Base-by-base conservation (phyloP, 148 eudicot species). In the Cornus suecica region DNA sequence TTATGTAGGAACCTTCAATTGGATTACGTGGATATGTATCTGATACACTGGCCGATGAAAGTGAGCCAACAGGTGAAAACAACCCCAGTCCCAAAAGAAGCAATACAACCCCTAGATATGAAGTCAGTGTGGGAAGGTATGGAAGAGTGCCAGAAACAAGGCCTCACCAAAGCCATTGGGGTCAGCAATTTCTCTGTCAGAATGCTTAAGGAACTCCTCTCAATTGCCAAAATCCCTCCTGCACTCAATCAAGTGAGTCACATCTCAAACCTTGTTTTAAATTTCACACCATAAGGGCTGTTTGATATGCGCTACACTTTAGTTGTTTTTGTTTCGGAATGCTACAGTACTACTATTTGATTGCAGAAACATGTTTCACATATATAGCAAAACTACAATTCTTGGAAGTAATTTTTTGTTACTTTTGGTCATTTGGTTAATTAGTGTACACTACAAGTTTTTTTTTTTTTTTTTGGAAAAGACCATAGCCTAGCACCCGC, bases 161-260 rank as follows among this genome's bases (percentile, higher is more conserved):
- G 96, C 24, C 84, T 93, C 31, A 85, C 93, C 25, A 93, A 84
- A 73, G 83, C 79, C 70, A 89, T 93, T 74, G 98, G 98, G 52
- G 96, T 93, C 54, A 91, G 98, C 72, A 93, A 93, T 64, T 93
- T 89, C 82, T 79, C 86, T 41, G 72, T 85, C 71, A 78, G 78
- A 70, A 89, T 80, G 80, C 84, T 93, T 5, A 70, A 78, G 3
- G 62, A 87, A 34, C 83, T 93, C 52, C 78, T 93, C 65, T 73
- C 88, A 10, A 23, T 74, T 23, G 89, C 98, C 69, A 84, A 84
- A 68, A 91, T 91, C 29, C 92, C 91, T 3, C 98, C 98, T 0
- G 90, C 94, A 22, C 84, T 89, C 30, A 91, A 93, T 75, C 98
- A 93, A 87, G 98, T 90, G 62, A 69, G 76, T 73, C 41, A n/a